These are phyloP conservation scores for Scenedesmus sp. DNA, from an alignment of 163 green algal genomes.

Conservation along the genomic window DNA sequence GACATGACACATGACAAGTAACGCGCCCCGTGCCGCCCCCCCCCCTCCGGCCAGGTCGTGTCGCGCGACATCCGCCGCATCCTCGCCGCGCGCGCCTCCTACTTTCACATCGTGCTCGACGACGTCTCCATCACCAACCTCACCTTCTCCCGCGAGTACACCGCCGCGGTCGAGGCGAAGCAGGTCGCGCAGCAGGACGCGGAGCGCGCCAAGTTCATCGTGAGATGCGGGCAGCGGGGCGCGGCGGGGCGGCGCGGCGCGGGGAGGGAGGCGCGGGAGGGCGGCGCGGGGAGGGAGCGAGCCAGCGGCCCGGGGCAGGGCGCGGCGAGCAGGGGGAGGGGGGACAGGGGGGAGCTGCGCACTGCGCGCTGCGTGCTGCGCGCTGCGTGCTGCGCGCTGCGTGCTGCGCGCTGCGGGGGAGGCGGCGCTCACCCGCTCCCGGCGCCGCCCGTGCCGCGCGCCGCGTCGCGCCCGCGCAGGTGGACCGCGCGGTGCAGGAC, in stretches of 20 bases:
- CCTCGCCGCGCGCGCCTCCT: constrained; percentile 81
- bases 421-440: too few relatives aligned
- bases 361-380: too few relatives aligned
- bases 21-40: background rate
- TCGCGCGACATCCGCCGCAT: constrained; percentile 92
- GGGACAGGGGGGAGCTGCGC: too few relatives aligned
- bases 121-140: constrained; percentile 99
- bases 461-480: constrained; percentile 51
- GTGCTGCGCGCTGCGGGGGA: too few relatives aligned
- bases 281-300: too few relatives aligned
- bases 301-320: too few relatives aligned
- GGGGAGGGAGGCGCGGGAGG: too few relatives aligned
- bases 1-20: background rate
- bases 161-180: constrained; percentile 89
- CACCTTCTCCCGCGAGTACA: constrained; percentile 94
- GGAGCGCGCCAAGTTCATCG: constrained; percentile 96
- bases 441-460: too few relatives aligned
- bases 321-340: too few relatives aligned
- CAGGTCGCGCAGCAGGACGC: constrained; percentile 99
- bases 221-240: too few relatives aligned
- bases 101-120: constrained; percentile 97
- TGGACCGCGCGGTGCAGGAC: constrained; percentile 97
- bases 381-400: too few relatives aligned
- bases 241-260: too few relatives aligned
- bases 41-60: constrained; percentile 74